These are phyloP conservation scores for Seiridium unicorne DNA, from an alignment of 2,329 filamentous ascomycete species.

Conservation along the genomic window DNA sequence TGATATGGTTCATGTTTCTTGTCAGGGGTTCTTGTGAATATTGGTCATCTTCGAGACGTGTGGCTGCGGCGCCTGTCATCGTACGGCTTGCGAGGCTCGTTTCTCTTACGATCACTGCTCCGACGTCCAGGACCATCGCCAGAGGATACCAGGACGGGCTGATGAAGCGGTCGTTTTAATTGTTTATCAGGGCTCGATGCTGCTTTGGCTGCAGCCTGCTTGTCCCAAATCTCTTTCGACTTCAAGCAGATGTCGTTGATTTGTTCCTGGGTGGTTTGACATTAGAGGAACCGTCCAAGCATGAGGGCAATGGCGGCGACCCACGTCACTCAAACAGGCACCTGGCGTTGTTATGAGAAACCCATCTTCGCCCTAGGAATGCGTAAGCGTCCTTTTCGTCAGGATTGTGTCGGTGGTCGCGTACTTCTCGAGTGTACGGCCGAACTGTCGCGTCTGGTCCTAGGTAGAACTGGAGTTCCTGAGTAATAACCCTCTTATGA, in stretches of 20 bases:
- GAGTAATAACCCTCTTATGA: constrained; percentile 58
- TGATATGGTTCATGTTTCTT: neutral
- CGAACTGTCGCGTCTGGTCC: constrained; percentile 57
- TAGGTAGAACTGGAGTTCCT: constrained; percentile 57
- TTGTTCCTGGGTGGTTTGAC: constrained; percentile 48
- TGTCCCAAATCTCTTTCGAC: constrained; percentile 58
- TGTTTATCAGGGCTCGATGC: constrained; percentile 44
- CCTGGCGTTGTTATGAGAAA: constrained; percentile 59
- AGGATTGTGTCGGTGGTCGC: constrained; percentile 10
- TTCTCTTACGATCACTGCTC: constrained; percentile 31
- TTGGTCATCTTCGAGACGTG: constrained; percentile 20
- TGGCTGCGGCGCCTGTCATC: constrained; percentile 27
- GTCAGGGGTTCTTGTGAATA: neutral
- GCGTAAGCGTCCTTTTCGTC: constrained; percentile 20
- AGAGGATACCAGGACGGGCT: constrained; percentile 50
- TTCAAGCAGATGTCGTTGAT: constrained; percentile 62
- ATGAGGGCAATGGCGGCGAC: constrained; percentile 18
- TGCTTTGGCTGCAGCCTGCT: constrained; percentile 49
- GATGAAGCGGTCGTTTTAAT: constrained; percentile 56
- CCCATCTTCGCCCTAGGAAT: constrained; percentile 55
- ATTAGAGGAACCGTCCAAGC: constrained; percentile 8
- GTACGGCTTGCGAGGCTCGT: constrained; percentile 24
- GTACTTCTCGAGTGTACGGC: constrained; percentile 55
- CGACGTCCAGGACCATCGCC: constrained; percentile 34
- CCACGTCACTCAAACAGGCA: constrained; percentile 58